Base-by-base conservation (phyloP, 768 basidiomycete species). In the Lentinus brumalis region DNA sequence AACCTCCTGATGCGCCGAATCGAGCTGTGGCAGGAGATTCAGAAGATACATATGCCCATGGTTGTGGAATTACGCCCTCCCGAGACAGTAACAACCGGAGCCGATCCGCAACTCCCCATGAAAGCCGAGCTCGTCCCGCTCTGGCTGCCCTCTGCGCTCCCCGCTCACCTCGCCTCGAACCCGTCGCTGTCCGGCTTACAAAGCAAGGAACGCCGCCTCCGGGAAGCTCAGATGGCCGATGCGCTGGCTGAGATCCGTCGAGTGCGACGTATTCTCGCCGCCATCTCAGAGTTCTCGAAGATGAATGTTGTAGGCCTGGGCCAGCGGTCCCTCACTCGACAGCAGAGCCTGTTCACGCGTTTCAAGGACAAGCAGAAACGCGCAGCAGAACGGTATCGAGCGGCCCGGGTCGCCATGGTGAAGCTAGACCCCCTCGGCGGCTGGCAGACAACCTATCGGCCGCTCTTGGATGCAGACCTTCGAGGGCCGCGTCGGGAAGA, bases 21-120 rank as follows among this genome's bases (percentile, higher is more conserved):
- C 16, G 21, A 53, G 5, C 5, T 32, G 1, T 69, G 67, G 67
- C 45, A 41, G 2, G 41, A 4, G 1, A 47, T 56, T 2, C 67
- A 68, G 35, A 39, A 58, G 12, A 44, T 66, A 10, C 63, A 68
- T 35, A 63, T 68, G 65, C 65, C 67, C 2, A 14, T 50, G 12
- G 51, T 59, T 61, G 10, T 47, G 56, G 16, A 12, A 11, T 4
- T 10, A 14, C 10, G 14, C 32, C 30, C n/a, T 14, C 3, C 14
- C 57, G 2, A 31, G 38, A 5, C 18, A 35, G 14, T 10, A 21
- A 16, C 1, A 29, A 12, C 15, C 54, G 14, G n/a, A n/a, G n/a
- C n/a, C n/a, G n/a, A n/a, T n/a, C n/a, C n/a, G n/a, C n/a, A n/a
- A n/a, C n/a, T n/a, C n/a, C n/a, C n/a, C n/a, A 18, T 18, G 0